Conservation (phyloP, 768 basidiomycete species). For the Trametes cingulata region DNA sequence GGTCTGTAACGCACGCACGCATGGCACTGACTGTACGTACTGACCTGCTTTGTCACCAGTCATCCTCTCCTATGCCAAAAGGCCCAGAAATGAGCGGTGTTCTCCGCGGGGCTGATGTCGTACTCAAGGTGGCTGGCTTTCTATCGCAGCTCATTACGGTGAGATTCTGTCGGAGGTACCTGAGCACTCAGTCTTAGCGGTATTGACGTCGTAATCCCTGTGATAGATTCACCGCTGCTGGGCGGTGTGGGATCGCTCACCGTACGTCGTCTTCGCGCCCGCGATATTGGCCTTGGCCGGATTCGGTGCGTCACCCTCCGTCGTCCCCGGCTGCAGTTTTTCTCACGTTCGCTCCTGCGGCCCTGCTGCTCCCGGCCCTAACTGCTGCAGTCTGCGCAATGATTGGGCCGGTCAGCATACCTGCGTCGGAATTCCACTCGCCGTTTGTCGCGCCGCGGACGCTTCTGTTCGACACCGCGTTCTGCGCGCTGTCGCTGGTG, state of each 20-base stretch:
- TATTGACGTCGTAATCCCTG: background rate
- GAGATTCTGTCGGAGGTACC: background rate
- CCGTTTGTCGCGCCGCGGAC: constrained; percentile 14
- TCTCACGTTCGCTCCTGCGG: background rate
- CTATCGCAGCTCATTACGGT: constrained; percentile 16
- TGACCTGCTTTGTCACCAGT: background rate
- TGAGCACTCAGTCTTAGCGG: background rate
- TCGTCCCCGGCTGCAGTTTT: background rate
- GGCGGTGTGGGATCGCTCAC: constrained; percentile 14
- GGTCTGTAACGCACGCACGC: background rate
- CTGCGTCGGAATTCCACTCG: constrained; percentile 6
- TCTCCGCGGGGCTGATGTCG: constrained; percentile 6
- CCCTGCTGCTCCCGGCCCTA: background rate
- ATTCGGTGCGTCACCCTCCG: constrained; percentile 6
- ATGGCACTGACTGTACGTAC: background rate
- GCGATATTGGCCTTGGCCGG: constrained; percentile 1
- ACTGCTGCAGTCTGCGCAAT: constrained; percentile 1
- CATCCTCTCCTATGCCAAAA: constrained; percentile 1
- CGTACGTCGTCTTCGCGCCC: constrained; percentile 1
- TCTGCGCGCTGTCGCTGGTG: constrained; percentile 6
- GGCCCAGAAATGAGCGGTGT: constrained; percentile 14
- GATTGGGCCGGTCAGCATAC: constrained; percentile 1
- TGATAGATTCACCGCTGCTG: constrained; percentile 20
- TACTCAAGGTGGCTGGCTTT: constrained; percentile 5
- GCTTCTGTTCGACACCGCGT: constrained; percentile 7